Evolutionary conservation across 441 rosid genomes (phyloP).

Genomic region (Sinapis alba): DNA sequence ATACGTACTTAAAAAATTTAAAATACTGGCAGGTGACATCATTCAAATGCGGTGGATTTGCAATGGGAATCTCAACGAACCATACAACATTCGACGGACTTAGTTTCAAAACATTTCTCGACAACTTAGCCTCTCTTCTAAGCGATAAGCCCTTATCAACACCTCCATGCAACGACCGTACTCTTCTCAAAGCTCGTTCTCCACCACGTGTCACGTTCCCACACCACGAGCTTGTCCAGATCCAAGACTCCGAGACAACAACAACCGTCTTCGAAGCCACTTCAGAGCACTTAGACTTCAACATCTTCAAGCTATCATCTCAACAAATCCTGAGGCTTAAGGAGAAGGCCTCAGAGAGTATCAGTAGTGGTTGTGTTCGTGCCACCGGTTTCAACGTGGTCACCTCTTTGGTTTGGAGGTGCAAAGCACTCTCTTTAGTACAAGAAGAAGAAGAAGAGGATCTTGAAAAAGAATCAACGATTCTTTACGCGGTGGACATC

Average conservation of each 20-base stretch:
- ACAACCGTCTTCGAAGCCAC: conserved; percentile 49
- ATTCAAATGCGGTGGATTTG: conserved; percentile 80
- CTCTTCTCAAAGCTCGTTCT: conserved; percentile 69
- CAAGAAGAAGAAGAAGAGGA: conserved; percentile 6
- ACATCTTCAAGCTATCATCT: conserved; percentile 25
- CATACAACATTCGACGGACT: conserved; percentile 69
- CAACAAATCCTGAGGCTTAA: conserved; percentile 50
- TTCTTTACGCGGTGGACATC: conserved; percentile 75
- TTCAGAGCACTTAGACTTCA: conserved; percentile 1
- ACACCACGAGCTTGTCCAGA: conserved; percentile 70
- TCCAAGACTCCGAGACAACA: conserved; percentile 38
- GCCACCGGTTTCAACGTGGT: conserved; percentile 63
- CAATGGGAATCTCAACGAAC: conserved; percentile 62
- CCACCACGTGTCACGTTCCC: conserved; percentile 73
- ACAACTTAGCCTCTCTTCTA: conserved; percentile 66
- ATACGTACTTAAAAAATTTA: neutral
- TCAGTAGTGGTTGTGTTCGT: conserved; percentile 11
- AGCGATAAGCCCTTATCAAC: conserved; percentile 52
- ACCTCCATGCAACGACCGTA: conserved; percentile 72
- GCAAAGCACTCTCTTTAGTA: conserved; percentile 66
- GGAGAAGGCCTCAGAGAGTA: conserved; percentile 45
- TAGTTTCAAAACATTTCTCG: conserved; percentile 72
- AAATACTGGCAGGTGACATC: conserved; percentile 56
- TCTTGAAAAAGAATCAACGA: conserved; percentile 53
- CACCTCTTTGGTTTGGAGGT: conserved; percentile 73